Conservation (phyloP, 257 asterid genomes). For the Apocynum venetum region DNA sequence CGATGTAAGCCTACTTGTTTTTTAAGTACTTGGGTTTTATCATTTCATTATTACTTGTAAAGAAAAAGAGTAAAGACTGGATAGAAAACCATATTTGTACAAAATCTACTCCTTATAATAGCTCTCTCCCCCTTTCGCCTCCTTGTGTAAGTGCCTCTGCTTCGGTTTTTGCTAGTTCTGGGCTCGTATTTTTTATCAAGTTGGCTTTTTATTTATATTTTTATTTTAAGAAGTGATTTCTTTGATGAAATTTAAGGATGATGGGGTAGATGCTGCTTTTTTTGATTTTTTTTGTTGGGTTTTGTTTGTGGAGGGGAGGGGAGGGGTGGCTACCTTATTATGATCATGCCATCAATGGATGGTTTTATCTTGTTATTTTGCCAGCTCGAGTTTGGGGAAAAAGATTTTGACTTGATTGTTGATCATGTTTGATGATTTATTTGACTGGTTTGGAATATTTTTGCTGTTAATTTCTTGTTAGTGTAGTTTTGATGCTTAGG, state of each 20-base stretch:
- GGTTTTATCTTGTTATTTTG: neutral
- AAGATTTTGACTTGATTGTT: neutral
- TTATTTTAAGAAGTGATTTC: neutral
- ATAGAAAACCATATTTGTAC: neutral
- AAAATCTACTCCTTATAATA: constrained; percentile 3
- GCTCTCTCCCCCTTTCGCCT: constrained; percentile 9
- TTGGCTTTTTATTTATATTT: neutral
- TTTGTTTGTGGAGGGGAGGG: neutral
- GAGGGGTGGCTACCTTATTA: neutral
- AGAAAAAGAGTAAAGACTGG: neutral
- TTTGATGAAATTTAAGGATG: neutral
- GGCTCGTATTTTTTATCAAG: constrained; percentile 2
- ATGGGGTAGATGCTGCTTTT: neutral
- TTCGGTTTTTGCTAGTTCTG: neutral
- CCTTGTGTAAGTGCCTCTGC: constrained; percentile 17
- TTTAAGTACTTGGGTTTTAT: constrained; percentile 3
- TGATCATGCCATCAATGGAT: neutral
- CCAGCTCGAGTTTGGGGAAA: neutral
- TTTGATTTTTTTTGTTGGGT: neutral
- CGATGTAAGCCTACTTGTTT: neutral
- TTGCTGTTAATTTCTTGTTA: constrained; percentile 4
- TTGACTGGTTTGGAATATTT: constrained; percentile 14
- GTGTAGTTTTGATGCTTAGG: constrained; percentile 7
- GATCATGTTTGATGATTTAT: constrained; percentile 12
- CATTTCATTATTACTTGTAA: neutral